These are phyloP conservation scores for Thelephora terrestris DNA, from an alignment of 1,284 basidiomycete species.

Conservation along the genomic window DNA sequence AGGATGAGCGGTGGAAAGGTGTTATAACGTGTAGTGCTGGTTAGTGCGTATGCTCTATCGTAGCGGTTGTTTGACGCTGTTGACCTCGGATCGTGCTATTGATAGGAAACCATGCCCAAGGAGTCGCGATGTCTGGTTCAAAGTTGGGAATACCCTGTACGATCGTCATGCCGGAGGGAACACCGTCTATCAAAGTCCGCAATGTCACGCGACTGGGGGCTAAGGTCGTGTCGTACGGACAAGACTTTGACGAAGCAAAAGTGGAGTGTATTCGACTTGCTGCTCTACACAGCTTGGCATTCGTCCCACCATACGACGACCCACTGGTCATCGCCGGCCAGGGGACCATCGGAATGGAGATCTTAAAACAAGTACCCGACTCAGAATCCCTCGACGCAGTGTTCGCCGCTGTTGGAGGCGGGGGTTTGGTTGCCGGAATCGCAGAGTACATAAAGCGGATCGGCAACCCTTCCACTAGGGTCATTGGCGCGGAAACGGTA, in stretches of 20 bases:
- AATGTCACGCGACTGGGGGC: conserved; percentile 92
- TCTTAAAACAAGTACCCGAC: conserved; percentile 77
- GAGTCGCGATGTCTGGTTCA: conserved; percentile 88
- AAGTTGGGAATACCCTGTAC: conserved; percentile 88
- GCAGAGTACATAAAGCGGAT: conserved; percentile 92
- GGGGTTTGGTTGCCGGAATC: conserved; percentile 86
- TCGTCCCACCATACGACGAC: conserved; percentile 97
- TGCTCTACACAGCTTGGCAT: conserved; percentile 65
- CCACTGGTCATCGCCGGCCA: conserved; percentile 96
- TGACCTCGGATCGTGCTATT: conserved; percentile 6
- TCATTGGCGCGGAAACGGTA: conserved; percentile 90
- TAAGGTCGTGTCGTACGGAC: conserved; percentile 87
- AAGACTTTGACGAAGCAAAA: conserved; percentile 96
- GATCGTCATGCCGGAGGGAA: conserved; percentile 96
- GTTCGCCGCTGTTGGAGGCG: conserved; percentile 89
- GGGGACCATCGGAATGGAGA: conserved; percentile 92
- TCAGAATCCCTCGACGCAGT: conserved; percentile 75
- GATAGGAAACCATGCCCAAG: conserved; percentile 95
- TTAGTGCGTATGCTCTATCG: conserved; percentile 48
- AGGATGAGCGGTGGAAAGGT: conserved; percentile 93
- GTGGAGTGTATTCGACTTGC: conserved; percentile 87
- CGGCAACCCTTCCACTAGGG: conserved; percentile 73
- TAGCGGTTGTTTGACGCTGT: conserved; percentile 6
- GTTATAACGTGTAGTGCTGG: conserved; percentile 97
- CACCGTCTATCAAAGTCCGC: conserved; percentile 92